Base-by-base conservation (phyloP, 352 stramenopile genomes). In the Globisporangium cystogenes region DNA sequence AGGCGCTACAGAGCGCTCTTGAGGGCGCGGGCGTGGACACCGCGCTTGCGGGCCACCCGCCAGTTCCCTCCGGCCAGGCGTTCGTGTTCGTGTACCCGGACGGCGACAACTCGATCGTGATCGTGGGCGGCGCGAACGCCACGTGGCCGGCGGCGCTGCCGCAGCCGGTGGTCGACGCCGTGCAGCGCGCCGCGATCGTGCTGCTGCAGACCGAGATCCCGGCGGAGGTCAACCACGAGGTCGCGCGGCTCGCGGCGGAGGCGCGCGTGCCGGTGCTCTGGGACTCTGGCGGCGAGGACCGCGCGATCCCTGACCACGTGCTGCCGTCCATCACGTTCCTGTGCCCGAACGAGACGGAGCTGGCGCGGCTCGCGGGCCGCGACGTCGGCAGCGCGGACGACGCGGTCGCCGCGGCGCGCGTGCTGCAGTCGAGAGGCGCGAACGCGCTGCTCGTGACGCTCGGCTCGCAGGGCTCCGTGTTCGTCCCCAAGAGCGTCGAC, bases 81-180 rank as follows among this genome's bases (percentile, higher is more conserved):
- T 87, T 89, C 53, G 81, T 94, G 39, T 91, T 94, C 10, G 72
- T 91, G 33, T 87, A 90, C 44, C 79, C 83, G 33, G 69, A 87
- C 51, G 83, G 83, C 21, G 76, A 91, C 52, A 94, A 94, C 54
- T 89, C 81, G 29, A 94, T 94, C 53, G 72, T 94, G 20, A 86
- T 94, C 39, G 77, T 94, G 5, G 78, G 78, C 8, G 83, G 83
- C 20, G 83, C 83, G 21, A 94, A 94, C 37, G 60, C 60, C 18
- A 66, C 71, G 40, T 94, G 83, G 83, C 69, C 76, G 0, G 27
- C 67, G 0, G 20, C 60, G 21, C 60, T 93, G 3, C 59, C 79
- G 0, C 40, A 26, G 1, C 41, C 41, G 15, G 48, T 88, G 7
- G 59, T 68, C 7, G 47, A 72, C 10, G 74, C 75, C 7, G 74